Base-by-base conservation (phyloP, 805 yeast species). In the Yueomyces sinensis region DNA sequence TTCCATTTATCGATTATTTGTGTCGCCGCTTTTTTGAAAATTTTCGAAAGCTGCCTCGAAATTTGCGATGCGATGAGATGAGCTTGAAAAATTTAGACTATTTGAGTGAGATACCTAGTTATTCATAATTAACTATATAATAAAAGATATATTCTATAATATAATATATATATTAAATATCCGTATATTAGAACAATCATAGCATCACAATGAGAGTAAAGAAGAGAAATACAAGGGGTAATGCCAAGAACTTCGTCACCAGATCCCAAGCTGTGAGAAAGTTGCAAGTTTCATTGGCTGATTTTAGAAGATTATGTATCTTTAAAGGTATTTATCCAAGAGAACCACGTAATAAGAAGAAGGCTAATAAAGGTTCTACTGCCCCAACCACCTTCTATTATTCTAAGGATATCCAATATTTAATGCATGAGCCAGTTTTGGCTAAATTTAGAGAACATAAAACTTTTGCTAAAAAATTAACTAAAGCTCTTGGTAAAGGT, bases 241-340 rank as follows among this genome's bases (percentile, higher is more conserved):
- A 82, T 49, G 95, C 95, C 42, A 82, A 78, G 63, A 82, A 84
- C 61, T 91, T 79, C 62, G 70, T 91, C 54, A 87, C 96, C 31
- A 74, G 98, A 62, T 79, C 95, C 1, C 95, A 84, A 58, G 98
- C 98, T 4, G 79, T 91, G 33, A 77, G 79, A 60, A 84, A 79
- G 56, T 66, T 91, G 41, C 98, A 91, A 61, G 80, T 91, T 20
- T 81, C 96, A 3, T 68, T 91, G 33, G 96, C 96, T 11, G 98
- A 91, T 62, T 91, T 91, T 72, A 76, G 95, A 63, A 76, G 98
- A 52, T 70, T 91, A 54, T 91, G 98, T 70, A 91, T 91, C 56
- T 84, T 91, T 70, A 91, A 91, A 60, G 98, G 98, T 34, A 87
- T 91, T 43, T 91, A 84, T 56, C 98, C 98, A 36, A 74, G 98